Conservation (phyloP, 495 filamentous ascomycete genomes). For the Podospora comata region DNA sequence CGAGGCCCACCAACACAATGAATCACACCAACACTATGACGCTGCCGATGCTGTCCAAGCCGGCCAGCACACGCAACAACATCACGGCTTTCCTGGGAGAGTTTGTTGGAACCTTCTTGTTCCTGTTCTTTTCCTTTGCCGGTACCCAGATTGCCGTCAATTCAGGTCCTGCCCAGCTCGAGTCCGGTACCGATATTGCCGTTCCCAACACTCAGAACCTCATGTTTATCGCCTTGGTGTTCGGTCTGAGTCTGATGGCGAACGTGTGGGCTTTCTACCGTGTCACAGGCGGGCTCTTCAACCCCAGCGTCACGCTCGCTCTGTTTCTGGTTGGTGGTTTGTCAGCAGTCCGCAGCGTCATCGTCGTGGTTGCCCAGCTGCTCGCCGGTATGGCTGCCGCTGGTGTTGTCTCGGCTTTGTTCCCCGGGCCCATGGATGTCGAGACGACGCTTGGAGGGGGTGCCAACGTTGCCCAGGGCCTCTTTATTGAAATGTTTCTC, state of each 20-base stretch:
- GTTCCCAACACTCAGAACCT: constrained; percentile 45
- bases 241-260: constrained; percentile 72
- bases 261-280: constrained; percentile 88
- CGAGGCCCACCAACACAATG: not conserved
- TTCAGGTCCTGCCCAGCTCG: constrained; percentile 23
- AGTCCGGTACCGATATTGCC: constrained; percentile 26
- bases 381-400: constrained; percentile 60
- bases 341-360: constrained; percentile 42
- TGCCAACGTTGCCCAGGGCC: constrained; percentile 59
- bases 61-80: constrained; percentile 38
- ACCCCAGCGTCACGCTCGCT: constrained; percentile 66
- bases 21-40: not conserved
- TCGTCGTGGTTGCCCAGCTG: constrained; percentile 57
- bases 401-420: constrained; percentile 53
- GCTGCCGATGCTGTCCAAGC: constrained; percentile 28
- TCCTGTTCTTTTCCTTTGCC: constrained; percentile 78
- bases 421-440: constrained; percentile 62
- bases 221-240: constrained; percentile 67
- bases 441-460: constrained; percentile 55
- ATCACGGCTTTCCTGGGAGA: constrained; percentile 63
- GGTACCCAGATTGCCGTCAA: constrained; percentile 71
- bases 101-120: constrained; percentile 78
- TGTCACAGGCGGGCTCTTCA: constrained; percentile 76
- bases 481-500: constrained; percentile 77
- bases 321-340: constrained; percentile 58